Percentiles rank a stretch among this genome's conserved stretches.
Conservation (phyloP, 305 asterid genomes). For the Fraxinus nigra region DNA sequence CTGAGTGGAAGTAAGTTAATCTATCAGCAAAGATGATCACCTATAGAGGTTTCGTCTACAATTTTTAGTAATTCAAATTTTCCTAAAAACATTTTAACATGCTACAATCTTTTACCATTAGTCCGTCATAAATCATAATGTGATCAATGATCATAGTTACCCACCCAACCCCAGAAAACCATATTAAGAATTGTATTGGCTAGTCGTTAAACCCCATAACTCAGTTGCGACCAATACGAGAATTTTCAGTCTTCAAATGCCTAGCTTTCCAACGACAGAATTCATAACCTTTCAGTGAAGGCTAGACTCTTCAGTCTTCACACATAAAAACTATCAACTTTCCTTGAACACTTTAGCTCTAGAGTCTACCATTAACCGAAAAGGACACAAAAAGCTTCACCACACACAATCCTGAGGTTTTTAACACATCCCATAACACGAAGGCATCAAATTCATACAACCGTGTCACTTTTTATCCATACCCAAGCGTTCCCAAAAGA, state of each 20-base stretch:
- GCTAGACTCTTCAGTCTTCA: background rate
- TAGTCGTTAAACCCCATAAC: background rate
- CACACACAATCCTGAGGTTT: background rate
- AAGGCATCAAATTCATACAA: background rate
- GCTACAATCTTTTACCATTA: too few relatives aligned
- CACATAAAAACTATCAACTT: background rate
- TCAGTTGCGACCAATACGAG: background rate
- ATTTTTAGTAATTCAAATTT: too few relatives aligned
- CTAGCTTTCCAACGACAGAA: background rate
- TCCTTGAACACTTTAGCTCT: background rate
- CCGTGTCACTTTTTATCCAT: background rate
- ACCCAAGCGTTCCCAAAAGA: background rate
- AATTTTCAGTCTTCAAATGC: background rate
- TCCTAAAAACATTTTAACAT: too few relatives aligned
- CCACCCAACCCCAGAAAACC: background rate
- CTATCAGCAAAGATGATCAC: background rate
- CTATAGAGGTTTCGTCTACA: background rate
- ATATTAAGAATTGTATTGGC: background rate
- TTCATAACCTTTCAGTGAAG: background rate
- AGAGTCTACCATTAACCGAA: background rate
- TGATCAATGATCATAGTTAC: background rate
- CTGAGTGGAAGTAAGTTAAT: background rate
- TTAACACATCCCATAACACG: background rate
- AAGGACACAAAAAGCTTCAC: background rate
- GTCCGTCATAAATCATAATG: too few relatives aligned